Evolutionary conservation across 1,139 yeast genomes (phyloP).

Genomic region (Kluyveromyces marxianus): DNA sequence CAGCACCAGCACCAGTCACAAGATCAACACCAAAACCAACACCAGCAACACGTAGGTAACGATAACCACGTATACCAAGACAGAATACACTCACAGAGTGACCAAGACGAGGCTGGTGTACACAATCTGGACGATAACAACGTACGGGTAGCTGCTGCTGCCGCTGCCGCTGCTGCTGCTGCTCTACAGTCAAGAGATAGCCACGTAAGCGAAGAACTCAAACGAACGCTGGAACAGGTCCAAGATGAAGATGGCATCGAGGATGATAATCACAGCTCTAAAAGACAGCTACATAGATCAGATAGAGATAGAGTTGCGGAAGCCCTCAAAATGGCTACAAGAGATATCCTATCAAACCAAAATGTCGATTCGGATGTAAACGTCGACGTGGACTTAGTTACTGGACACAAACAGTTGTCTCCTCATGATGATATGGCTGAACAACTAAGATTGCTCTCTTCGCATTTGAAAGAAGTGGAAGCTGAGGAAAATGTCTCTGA

Average conservation of each 20-base stretch:
- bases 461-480: conserved; percentile 30
- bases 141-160: conserved; percentile 27
- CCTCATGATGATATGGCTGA: conserved; percentile 32
- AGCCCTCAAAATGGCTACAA: conserved; percentile 13
- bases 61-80: conserved; percentile 1
- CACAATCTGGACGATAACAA: conserved; percentile 10
- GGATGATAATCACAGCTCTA: conserved; percentile 8
- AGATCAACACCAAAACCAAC: conserved; percentile 1
- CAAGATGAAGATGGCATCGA: conserved; percentile 10
- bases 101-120: conserved; percentile 1
- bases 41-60: neutral
- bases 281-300: conserved; percentile 4
- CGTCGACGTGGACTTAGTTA: conserved; percentile 22
- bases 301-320: conserved; percentile 3
- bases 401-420: conserved; percentile 7
- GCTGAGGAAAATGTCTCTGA: conserved; percentile 12
- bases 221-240: conserved; percentile 11
- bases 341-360: conserved; percentile 20
- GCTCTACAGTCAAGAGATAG: conserved; percentile 9
- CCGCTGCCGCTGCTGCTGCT: conserved; percentile 22
- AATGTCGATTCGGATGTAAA: conserved; percentile 2
- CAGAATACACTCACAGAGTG: neutral
- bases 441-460: conserved; percentile 27
- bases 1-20: conserved; percentile 1
- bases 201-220: conserved; percentile 9